These are phyloP conservation scores for Westerdykella ornata DNA, from an alignment of 2,329 filamentous ascomycete species.

Conservation along the genomic window DNA sequence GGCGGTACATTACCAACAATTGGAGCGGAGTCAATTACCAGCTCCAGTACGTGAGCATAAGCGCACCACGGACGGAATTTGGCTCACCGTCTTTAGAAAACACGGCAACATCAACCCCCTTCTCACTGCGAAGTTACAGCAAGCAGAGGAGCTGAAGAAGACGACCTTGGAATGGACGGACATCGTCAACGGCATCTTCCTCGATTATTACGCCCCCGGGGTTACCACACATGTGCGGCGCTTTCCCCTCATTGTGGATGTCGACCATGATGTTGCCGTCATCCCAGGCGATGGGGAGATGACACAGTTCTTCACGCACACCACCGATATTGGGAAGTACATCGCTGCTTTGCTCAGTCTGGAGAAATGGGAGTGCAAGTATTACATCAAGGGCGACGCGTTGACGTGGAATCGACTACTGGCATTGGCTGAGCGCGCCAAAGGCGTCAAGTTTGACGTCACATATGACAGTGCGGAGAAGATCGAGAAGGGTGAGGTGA, in stretches of 20 bases:
- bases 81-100: neutral
- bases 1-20: conserved; percentile 40
- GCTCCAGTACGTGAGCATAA: conserved; percentile 7
- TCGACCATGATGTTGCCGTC: conserved; percentile 30
- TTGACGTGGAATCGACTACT: conserved; percentile 12
- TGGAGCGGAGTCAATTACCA: conserved; percentile 27
- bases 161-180: conserved; percentile 18
- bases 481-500: conserved; percentile 8
- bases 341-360: conserved; percentile 40
- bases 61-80: neutral
- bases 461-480: conserved; percentile 11
- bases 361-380: conserved; percentile 40
- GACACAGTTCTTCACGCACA: conserved; percentile 45
- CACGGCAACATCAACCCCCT: conserved; percentile 1
- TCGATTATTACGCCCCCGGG: conserved; percentile 21
- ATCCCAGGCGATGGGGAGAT: conserved; percentile 47
- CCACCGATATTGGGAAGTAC: conserved; percentile 45
- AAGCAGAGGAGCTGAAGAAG: conserved; percentile 7
- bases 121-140: neutral
- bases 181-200: conserved; percentile 20
- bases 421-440: conserved; percentile 5
- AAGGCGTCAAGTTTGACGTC: conserved; percentile 12
- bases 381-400: conserved; percentile 10
- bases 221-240: conserved; percentile 7
- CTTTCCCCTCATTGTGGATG: conserved; percentile 8